These are phyloP conservation scores for Casaregolazyma suthepensis DNA, from an alignment of 1,139 yeast genomes.

Conservation along the genomic window DNA sequence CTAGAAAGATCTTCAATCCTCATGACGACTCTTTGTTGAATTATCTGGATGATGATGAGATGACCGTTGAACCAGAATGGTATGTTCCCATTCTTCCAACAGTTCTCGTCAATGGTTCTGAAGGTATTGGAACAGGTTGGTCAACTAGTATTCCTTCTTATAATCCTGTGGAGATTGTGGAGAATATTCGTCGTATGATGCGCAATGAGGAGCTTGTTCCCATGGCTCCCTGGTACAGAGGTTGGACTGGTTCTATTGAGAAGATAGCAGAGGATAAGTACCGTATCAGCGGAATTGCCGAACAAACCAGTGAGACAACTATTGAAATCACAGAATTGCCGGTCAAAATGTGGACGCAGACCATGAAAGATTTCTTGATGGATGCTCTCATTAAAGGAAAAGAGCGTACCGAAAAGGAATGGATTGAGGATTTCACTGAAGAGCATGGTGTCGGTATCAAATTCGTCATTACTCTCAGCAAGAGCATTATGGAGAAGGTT, in stretches of 20 bases:
- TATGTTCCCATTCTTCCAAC: slow-evolving; percentile 89
- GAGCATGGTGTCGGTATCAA: slow-evolving; percentile 80
- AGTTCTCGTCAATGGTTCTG: slow-evolving; percentile 90
- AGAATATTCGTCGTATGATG: slow-evolving; percentile 68
- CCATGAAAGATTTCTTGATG: slow-evolving; percentile 76
- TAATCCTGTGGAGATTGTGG: slow-evolving; percentile 79
- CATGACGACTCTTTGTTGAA: slow-evolving; percentile 73
- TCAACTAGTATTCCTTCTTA: slow-evolving; percentile 87
- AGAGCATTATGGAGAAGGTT: slow-evolving; percentile 80
- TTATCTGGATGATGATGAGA: slow-evolving; percentile 89
- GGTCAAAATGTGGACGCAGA: slow-evolving; percentile 85
- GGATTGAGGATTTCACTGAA: slow-evolving; percentile 95
- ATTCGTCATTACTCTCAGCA: slow-evolving; percentile 67
- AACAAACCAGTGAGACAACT: slow-evolving; percentile 72
- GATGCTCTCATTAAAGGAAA: slow-evolving; percentile 46
- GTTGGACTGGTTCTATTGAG: slow-evolving; percentile 86
- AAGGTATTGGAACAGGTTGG: slow-evolving; percentile 99
- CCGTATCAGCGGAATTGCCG: slow-evolving; percentile 72
- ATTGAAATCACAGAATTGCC: slow-evolving; percentile 92
- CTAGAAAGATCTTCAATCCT: slow-evolving; percentile 70
- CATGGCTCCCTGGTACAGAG: slow-evolving; percentile 92
- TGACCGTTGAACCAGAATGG: slow-evolving; percentile 94
- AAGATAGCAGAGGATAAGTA: slow-evolving; percentile 54
- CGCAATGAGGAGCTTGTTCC: slow-evolving; percentile 62
- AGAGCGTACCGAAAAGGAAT: slow-evolving; percentile 42